Base-by-base conservation (phyloP, 2,329 filamentous ascomycete species). In the Aspergillus sclerotialis region DNA sequence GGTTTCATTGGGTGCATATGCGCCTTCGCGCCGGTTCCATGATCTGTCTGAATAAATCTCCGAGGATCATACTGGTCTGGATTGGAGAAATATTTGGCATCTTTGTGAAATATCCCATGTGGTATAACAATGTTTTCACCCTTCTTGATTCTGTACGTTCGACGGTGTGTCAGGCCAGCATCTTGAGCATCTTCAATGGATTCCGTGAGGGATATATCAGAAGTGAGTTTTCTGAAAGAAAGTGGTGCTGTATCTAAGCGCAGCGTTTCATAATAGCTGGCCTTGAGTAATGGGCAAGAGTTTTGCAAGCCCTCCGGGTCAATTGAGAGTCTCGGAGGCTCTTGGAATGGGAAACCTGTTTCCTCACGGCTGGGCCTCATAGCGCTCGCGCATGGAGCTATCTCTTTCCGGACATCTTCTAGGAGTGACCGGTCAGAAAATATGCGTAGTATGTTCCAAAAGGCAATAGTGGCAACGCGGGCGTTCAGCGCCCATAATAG, bases 401-500 rank as follows among this genome's bases (percentile, higher is more conserved):
- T 64, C 45, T 75, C 72, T 27, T 56, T 46, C 7, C 68, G 57
- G 12, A 74, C 58, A 7, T 63, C 55, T 10, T 58, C 46, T 12
- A 68, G 45, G 10, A 73, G 56, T 1, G 48, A 48, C 2, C 58
- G 54, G 10, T 62, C 60, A 1, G 63, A 53, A 35, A 66, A 61
- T 25, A 75, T 61, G 31, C 68, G 65, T 16, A 69, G 52, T 7
- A 73, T 41, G 40, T 67, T 63, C 69, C 71, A 75, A 47, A 71
- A 73, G n/a, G 68, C 60, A 35, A 76, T 52, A 4, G 65, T 61
- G 32, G 68, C 68, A 4, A 68, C 63, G 42, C 77, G 75, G 11
- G 68, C 68, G 43, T 73, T 70, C 48, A 72, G 58, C 7, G 70
- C 70, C 73, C 73, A 78, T 15, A 76, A 51, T 6, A 76, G 47